Evolutionary conservation across 768 basidiomycete species (phyloP).

Genomic region (Lactarius quietus): DNA sequence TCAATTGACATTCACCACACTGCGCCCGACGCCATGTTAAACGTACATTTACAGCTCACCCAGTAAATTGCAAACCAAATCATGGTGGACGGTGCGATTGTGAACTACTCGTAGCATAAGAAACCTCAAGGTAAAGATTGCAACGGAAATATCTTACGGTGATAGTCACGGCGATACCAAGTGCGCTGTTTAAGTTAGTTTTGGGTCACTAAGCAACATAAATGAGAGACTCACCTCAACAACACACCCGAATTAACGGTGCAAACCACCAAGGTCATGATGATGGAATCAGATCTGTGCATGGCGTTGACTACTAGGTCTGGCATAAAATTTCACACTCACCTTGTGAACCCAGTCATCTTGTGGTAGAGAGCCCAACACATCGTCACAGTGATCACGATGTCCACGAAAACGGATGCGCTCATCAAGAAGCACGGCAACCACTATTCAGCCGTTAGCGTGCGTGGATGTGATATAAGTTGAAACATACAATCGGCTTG

Average conservation of each 20-base stretch:
- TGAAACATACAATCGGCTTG: conserved; percentile 26
- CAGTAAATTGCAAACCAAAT: conserved; percentile 50
- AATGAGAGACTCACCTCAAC: conserved; percentile 25
- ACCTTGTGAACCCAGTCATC: conserved; percentile 46
- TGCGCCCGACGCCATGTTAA: no score
- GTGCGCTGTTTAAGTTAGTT: conserved; percentile 19
- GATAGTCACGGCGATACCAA: conserved; percentile 24
- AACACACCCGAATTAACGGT: conserved; percentile 31
- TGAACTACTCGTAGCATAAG: conserved; percentile 19
- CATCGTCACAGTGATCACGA: conserved; percentile 46
- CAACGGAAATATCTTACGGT: conserved; percentile 10
- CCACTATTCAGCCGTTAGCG: conserved; percentile 36
- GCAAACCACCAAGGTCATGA: conserved; percentile 30
- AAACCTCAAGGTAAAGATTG: background rate
- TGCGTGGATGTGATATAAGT: background rate
- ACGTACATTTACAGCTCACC: conserved; percentile 49
- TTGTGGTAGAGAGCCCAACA: conserved; percentile 46
- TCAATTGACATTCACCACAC: no score
- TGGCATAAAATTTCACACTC: conserved; percentile 2
- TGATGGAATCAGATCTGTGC: conserved; percentile 29
- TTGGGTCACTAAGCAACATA: background rate
- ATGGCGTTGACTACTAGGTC: no score
- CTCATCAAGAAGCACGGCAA: conserved; percentile 42
- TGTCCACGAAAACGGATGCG: conserved; percentile 47
- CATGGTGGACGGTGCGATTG: conserved; percentile 43